Evolutionary conservation across 228 moss, liverwort and hornwort species (phyloP), one percentile per base, ranked within the genome.

Genomic region (Sphagnum magellanicum): DNA sequence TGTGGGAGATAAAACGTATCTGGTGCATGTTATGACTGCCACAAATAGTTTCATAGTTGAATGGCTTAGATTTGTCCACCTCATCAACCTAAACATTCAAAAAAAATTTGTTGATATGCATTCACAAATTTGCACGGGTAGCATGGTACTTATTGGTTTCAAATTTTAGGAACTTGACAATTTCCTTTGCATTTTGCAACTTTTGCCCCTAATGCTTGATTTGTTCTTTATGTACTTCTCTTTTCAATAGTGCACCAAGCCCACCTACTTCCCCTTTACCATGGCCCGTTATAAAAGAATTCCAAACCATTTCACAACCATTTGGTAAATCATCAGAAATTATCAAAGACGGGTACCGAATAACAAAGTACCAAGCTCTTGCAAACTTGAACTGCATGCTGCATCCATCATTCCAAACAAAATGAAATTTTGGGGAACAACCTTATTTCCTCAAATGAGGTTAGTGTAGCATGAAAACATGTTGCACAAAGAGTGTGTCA

Each of bases 351-450:
- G 65, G 65, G 46, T 66, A 73, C 5, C 65, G 0, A 4, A 5
- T 3, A 8, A 65, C 65, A 57, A 55, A 60, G 16, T 59, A 59
- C 48, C 6, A 65, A 4, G 48, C 32, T 32, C 53, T 8, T 1
- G 46, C 1, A 0, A 55, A 5, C 9, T 73, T 73, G 58, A 65
- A 73, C 13, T 66, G 58, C 5, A 1, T 57, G 0, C 13, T n/a
- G 62, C 73, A 74, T 3, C 73, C 73, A 16, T 74, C 67, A n/a
- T 46, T 46, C 59, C 16, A 67, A 53, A 65, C 57, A 52, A 51
- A 65, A 66, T 73, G 72, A 4, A 50, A 0, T 51, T 16, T 57
- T 5, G 69, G 69, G 6, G 5, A 5, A n/a, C 4, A 50, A 12
- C 52, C 67, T 10, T 50, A 3, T 2, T 5, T 3, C 14, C 14